Percentiles rank a stretch among this genome's conserved stretches.
Evolutionary conservation across 306 rosid genomes (phyloP).

Genomic region (Cajanus cajan): DNA sequence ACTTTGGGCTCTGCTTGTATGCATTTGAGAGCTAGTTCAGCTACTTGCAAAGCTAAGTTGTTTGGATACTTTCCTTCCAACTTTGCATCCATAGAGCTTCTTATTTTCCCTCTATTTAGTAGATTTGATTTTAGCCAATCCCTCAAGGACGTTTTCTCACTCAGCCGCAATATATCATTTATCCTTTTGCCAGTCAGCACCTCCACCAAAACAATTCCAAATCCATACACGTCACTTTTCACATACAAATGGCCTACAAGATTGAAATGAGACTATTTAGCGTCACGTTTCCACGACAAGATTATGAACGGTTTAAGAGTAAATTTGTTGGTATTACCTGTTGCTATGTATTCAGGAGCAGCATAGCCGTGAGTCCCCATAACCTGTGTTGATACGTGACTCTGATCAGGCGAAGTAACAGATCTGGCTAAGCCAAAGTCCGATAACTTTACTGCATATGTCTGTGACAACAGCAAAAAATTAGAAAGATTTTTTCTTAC

Average conservation of each 20-base stretch:
- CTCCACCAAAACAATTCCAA: conserved; percentile 83
- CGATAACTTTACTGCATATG: conserved; percentile 62
- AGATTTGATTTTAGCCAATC: conserved; percentile 77
- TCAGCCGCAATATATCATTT: conserved; percentile 38
- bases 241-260: conserved; percentile 70
- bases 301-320: conserved; percentile 10
- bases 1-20: conserved; percentile 56
- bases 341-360: conserved; percentile 82
- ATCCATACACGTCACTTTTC: conserved; percentile 91
- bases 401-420: conserved; percentile 62
- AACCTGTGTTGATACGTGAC: conserved; percentile 71
- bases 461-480: conserved; percentile 41
- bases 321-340: conserved; percentile 48
- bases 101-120: conserved; percentile 56
- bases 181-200: conserved; percentile 66
- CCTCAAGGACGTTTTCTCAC: conserved; percentile 33
- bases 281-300: neutral
- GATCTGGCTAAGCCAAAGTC: conserved; percentile 88
- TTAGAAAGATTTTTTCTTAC: neutral
- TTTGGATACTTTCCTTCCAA: conserved; percentile 78
- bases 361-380: conserved; percentile 83
- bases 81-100: conserved; percentile 65
- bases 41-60: conserved; percentile 58
- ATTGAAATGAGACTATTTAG: conserved; percentile 20
- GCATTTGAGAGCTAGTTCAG: conserved; percentile 73